phyloP scores from a whole-genome alignment of 768 basidiomycete species.

The Leccinum incarnatum region DNA sequence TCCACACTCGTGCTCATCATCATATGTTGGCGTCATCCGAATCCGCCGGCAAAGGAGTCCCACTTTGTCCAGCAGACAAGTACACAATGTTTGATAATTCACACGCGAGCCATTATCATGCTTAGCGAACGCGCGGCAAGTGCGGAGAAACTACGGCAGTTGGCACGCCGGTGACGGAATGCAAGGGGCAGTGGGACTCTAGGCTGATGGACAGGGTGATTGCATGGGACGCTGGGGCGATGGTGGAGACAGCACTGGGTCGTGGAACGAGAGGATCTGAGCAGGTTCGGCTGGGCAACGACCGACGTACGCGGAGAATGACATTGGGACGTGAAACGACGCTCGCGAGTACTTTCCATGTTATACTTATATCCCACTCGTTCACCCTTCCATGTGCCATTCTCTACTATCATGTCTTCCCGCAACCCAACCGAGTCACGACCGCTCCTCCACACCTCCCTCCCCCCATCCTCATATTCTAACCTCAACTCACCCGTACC shows the following conservation, averaged over 20 bases:
- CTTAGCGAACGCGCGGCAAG: constrained; percentile 12
- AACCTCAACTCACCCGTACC: constrained; percentile 34
- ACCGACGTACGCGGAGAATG: constrained; percentile 33
- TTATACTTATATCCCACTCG: constrained; percentile 23
- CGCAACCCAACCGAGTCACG: constrained; percentile 42
- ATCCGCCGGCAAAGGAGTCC: neutral
- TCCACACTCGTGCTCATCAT: neutral
- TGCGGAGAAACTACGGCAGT: neutral
- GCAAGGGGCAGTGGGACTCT: neutral
- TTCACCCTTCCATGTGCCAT: neutral
- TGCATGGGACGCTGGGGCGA: neutral
- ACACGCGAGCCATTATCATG: neutral
- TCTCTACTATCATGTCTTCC: constrained; percentile 33
- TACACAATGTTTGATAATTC: neutral
- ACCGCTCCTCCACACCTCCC: constrained; percentile 48
- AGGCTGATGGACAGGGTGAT: neutral
- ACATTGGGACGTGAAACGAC: constrained; percentile 25
- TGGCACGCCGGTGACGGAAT: neutral
- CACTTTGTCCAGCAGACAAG: neutral
- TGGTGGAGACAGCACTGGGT: neutral
- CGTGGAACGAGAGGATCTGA: neutral
- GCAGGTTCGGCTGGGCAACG: constrained; percentile 12
- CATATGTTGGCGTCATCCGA: constrained; percentile 6
- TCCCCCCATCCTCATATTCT: constrained; percentile 40
- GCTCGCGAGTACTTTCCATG: constrained; percentile 11